phyloP scores from a whole-genome alignment of 768 basidiomycete species.

The Leccinum boreale region DNA sequence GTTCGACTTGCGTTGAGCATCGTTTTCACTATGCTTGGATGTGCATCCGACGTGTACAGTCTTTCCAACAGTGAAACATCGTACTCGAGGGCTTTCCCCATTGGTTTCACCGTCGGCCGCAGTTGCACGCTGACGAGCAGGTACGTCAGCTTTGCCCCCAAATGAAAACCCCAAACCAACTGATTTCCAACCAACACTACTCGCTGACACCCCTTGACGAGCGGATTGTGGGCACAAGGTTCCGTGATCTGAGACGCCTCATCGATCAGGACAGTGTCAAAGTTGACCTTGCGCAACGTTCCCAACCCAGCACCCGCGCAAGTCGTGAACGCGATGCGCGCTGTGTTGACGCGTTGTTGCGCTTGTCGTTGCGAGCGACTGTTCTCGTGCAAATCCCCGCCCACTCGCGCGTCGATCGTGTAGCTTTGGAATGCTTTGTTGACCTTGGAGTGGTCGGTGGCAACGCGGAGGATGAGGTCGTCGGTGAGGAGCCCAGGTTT shows the following conservation, averaged over 20 bases:
- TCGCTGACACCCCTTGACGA: constrained; percentile 58
- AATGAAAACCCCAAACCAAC: constrained; percentile 36
- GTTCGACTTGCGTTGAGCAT: constrained; percentile 52
- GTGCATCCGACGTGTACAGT: constrained; percentile 40
- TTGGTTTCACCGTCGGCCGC: constrained; percentile 58
- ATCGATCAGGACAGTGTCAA: constrained; percentile 63
- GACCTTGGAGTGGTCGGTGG: constrained; percentile 63
- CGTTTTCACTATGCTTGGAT: constrained; percentile 43
- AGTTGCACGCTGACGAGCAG: constrained; percentile 52
- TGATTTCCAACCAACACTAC: constrained; percentile 69
- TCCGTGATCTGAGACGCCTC: constrained; percentile 73
- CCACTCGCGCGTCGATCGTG: constrained; percentile 63
- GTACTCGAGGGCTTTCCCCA: constrained; percentile 53
- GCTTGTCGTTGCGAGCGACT: constrained; percentile 55
- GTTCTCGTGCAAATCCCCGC: constrained; percentile 57
- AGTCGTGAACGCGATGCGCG: constrained; percentile 60
- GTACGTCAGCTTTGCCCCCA: not conserved
- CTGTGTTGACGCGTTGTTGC: constrained; percentile 52
- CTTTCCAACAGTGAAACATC: constrained; percentile 64
- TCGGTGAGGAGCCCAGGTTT: constrained; percentile 42
- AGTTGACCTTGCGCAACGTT: constrained; percentile 50
- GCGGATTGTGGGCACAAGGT: constrained; percentile 59
- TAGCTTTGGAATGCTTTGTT: constrained; percentile 53
- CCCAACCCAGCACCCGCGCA: constrained; percentile 64
- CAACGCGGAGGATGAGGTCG: constrained; percentile 62